These are phyloP conservation scores for Stereum hirsutum DNA, from an alignment of 1,284 basidiomycete genomes.

Conservation along the genomic window DNA sequence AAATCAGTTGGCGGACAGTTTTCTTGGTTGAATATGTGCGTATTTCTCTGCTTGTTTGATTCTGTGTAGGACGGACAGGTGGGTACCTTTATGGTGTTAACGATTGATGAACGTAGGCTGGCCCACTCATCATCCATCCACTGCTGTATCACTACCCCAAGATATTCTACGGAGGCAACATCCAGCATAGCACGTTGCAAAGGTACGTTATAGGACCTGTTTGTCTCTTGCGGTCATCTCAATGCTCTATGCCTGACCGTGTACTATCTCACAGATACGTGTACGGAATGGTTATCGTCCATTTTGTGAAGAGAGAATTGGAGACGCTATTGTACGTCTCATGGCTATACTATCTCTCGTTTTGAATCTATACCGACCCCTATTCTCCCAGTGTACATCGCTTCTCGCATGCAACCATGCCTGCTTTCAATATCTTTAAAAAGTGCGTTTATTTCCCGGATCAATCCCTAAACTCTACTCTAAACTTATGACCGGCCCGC, in stretches of 20 bases:
- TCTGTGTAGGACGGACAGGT: not conserved
- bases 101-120: slow-evolving; percentile 39
- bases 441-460: slow-evolving; percentile 50
- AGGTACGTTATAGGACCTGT: slow-evolving; percentile 35
- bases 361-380: not conserved
- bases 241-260: not conserved
- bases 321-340: slow-evolving; percentile 85
- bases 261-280: slow-evolving; percentile 46
- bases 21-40: slow-evolving; percentile 89
- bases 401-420: slow-evolving; percentile 95
- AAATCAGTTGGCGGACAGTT: slow-evolving; percentile 80
- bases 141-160: slow-evolving; percentile 71
- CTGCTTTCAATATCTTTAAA: slow-evolving; percentile 79
- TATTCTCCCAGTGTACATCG: slow-evolving; percentile 65
- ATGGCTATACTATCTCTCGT: no score
- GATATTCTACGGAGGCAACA: slow-evolving; percentile 57
- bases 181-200: slow-evolving; percentile 74
- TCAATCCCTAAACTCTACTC: not conserved
- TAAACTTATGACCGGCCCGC: slow-evolving; percentile 5
- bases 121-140: slow-evolving; percentile 90
- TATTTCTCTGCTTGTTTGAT: no score
- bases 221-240: not conserved
- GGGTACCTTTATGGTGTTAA: not conserved
- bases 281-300: slow-evolving; percentile 72
- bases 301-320: slow-evolving; percentile 89